Evolutionary conservation across 2,329 filamentous ascomycete species (phyloP).

Genomic region (Fusarium stilboides): DNA sequence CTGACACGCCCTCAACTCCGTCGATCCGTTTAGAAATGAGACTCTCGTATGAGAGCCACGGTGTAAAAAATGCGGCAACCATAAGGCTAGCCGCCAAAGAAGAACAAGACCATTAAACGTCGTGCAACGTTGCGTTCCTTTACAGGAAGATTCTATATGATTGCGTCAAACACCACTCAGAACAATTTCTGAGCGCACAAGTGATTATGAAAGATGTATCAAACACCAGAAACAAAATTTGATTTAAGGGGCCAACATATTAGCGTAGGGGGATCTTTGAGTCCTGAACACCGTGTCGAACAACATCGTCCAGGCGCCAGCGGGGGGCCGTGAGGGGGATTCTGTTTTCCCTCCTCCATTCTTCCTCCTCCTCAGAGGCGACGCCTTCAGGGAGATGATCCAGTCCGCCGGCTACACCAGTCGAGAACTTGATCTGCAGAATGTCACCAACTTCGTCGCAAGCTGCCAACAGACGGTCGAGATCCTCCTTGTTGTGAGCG

Average conservation of each 20-base stretch:
- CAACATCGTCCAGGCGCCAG: slow-evolving; percentile 88
- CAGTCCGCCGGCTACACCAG: slow-evolving; percentile 90
- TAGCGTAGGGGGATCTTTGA: slow-evolving; percentile 80
- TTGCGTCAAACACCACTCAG: slow-evolving; percentile 44
- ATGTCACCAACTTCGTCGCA: slow-evolving; percentile 95
- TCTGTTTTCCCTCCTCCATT: slow-evolving; percentile 73
- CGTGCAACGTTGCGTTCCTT: slow-evolving; percentile 44
- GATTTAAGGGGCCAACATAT: slow-evolving; percentile 39
- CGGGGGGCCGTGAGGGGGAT: slow-evolving; percentile 82
- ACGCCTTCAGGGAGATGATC: slow-evolving; percentile 81
- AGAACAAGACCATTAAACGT: slow-evolving; percentile 40
- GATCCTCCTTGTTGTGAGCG: slow-evolving; percentile 97
- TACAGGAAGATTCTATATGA: slow-evolving; percentile 45
- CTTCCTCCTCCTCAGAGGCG: slow-evolving; percentile 78
- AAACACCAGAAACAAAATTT: slow-evolving; percentile 47
- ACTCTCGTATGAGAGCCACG: slow-evolving; percentile 18
- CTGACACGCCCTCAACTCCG: slow-evolving; percentile 45
- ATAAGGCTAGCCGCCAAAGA: slow-evolving; percentile 25
- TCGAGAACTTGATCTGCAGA: slow-evolving; percentile 97
- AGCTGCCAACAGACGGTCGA: slow-evolving; percentile 89
- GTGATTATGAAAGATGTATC: slow-evolving; percentile 41
- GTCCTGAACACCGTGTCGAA: slow-evolving; percentile 81
- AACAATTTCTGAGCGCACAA: slow-evolving; percentile 29
- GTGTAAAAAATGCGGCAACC: slow-evolving; percentile 29
- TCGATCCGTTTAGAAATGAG: slow-evolving; percentile 29